Percentiles rank a stretch among this genome's conserved stretches.
These are phyloP conservation scores for Eimeria nieschulzi DNA, from an alignment of 169 alveolate species.

Conservation along the genomic window DNA sequence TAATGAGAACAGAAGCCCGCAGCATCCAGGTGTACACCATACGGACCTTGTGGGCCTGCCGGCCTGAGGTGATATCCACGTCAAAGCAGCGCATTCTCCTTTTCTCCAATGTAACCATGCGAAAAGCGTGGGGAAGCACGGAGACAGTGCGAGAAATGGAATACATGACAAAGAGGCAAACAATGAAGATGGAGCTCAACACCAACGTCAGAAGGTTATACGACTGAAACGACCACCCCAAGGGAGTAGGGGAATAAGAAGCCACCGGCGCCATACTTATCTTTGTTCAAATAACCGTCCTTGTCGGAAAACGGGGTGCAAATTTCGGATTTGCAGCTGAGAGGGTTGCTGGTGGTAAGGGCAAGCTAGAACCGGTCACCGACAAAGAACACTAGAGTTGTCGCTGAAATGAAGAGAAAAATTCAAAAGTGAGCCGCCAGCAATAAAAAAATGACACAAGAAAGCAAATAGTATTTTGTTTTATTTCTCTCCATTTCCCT, in stretches of 20 bases:
- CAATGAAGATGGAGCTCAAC: constrained; percentile 49
- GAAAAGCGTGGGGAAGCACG: constrained; percentile 72
- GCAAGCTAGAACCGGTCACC: too few relatives aligned
- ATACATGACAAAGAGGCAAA: constrained; percentile 60
- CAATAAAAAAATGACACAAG: too few relatives aligned
- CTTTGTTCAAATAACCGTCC: too few relatives aligned
- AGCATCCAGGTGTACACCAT: constrained; percentile 73
- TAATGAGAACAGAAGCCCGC: constrained; percentile 65
- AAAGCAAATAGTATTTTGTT: too few relatives aligned
- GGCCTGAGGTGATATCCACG: constrained; percentile 69
- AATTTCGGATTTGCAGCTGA: too few relatives aligned
- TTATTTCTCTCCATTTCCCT: too few relatives aligned
- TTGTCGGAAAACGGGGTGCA: too few relatives aligned
- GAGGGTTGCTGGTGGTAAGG: too few relatives aligned
- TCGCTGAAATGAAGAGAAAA: too few relatives aligned
- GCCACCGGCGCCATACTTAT: constrained; percentile 33
- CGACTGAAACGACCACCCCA: constrained; percentile 70
- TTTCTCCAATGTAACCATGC: constrained; percentile 65
- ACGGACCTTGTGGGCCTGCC: constrained; percentile 71
- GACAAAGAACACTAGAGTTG: too few relatives aligned
- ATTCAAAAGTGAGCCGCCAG: too few relatives aligned
- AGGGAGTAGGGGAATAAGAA: constrained; percentile 40
- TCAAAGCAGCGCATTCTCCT: constrained; percentile 75
- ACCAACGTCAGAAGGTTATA: constrained; percentile 69
- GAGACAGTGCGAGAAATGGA: constrained; percentile 69